A percentile compares a stretch with the other conserved stretches of the same genome.
Conservation (phyloP, 2,329 filamentous ascomycete species). For the Trichoderma endophyticum region DNA sequence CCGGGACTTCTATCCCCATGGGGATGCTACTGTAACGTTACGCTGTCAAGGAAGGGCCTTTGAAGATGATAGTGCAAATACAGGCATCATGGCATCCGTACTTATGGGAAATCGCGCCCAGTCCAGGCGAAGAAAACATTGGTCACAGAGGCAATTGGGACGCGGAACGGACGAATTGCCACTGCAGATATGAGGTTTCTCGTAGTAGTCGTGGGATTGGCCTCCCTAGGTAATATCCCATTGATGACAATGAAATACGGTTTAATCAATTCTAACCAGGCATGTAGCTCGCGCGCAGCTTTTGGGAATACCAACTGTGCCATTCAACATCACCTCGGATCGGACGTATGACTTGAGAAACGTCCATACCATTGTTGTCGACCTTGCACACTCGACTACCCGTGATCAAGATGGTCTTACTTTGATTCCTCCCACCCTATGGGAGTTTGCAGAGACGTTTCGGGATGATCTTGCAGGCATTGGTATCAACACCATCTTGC, state of each 20-base stretch:
- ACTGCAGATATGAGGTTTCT: constrained; percentile 4
- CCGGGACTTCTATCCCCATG: constrained; percentile 1
- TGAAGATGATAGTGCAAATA: neutral
- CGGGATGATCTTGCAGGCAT: constrained; percentile 15
- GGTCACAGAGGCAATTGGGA: neutral
- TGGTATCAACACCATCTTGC: constrained; percentile 12
- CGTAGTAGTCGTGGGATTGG: neutral
- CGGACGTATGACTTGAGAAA: constrained; percentile 9
- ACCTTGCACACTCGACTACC: neutral
- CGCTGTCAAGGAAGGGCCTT: neutral
- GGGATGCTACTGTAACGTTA: constrained; percentile 13
- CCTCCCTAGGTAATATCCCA: neutral
- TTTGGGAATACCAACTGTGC: constrained; percentile 18
- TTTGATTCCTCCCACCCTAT: constrained; percentile 14
- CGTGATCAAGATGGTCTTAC: constrained; percentile 18
- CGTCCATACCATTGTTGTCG: constrained; percentile 13
- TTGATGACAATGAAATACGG: neutral
- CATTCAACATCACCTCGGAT: constrained; percentile 10
- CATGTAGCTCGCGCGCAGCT: constrained; percentile 7
- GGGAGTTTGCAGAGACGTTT: constrained; percentile 19
- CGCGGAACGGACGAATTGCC: neutral
- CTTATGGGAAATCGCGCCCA: neutral
- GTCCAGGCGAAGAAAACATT: neutral
- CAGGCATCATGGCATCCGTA: neutral
- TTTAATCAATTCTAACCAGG: neutral